A percentile compares a stretch with the other conserved stretches of the same genome.
Conservation (phyloP, 768 basidiomycete species). For the Boletales sp. region DNA sequence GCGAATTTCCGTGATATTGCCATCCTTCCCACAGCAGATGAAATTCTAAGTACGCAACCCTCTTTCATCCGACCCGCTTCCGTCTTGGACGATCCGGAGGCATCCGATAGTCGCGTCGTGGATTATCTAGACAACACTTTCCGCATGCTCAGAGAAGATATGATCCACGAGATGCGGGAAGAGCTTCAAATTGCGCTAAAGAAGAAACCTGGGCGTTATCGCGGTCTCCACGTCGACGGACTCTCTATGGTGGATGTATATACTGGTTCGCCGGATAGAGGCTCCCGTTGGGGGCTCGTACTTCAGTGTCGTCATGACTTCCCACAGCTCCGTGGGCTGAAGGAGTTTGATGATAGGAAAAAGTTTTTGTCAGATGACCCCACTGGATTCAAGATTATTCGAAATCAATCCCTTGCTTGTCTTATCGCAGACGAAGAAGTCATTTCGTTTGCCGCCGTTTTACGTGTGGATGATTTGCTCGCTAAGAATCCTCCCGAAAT, state of each 20-base stretch:
- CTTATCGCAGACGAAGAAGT: constrained; percentile 47
- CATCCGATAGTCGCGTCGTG: constrained; percentile 34
- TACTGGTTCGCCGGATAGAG: constrained; percentile 26
- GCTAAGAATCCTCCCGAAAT: constrained; percentile 45
- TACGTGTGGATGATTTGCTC: constrained; percentile 53
- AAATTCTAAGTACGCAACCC: constrained; percentile 43
- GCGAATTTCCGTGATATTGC: constrained; percentile 55
- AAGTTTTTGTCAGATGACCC: constrained; percentile 36
- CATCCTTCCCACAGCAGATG: constrained; percentile 63
- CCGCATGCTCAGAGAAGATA: constrained; percentile 62
- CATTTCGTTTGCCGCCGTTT: constrained; percentile 51
- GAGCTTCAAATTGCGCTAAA: constrained; percentile 45
- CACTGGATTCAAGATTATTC: constrained; percentile 37
- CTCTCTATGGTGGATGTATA: constrained; percentile 39
- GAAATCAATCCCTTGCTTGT: constrained; percentile 54
- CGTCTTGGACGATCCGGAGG: constrained; percentile 43
- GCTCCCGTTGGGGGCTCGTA: constrained; percentile 41
- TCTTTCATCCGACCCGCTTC: constrained; percentile 52
- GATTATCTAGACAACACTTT: constrained; percentile 64
- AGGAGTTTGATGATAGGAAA: constrained; percentile 34
- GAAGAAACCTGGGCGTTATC: constrained; percentile 40
- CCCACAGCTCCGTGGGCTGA: constrained; percentile 30
- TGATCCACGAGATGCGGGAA: constrained; percentile 57
- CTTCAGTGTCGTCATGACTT: constrained; percentile 37
- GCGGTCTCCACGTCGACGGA: constrained; percentile 38